These are phyloP conservation scores for Akanthomyces lecanii DNA, from an alignment of 2,329 filamentous ascomycete genomes.

Conservation along the genomic window DNA sequence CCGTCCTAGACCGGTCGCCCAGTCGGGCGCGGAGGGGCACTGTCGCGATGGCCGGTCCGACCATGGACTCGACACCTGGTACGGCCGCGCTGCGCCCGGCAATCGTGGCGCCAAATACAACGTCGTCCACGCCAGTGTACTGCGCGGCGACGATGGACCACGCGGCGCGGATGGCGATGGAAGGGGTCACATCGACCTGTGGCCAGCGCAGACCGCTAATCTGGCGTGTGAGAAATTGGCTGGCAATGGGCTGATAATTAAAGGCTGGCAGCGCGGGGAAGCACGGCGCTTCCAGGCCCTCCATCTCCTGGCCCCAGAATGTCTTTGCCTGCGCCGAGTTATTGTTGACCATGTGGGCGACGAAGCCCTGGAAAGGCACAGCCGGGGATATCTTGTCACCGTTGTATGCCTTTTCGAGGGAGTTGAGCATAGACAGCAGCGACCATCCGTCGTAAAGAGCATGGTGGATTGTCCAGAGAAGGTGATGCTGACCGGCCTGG, in stretches of 20 bases:
- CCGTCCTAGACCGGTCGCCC: not conserved
- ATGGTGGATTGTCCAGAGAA: conserved; percentile 31
- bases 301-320: conserved; percentile 7
- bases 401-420: not conserved
- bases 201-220: not conserved
- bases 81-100: conserved; percentile 17
- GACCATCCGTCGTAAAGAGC: conserved; percentile 32
- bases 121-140: conserved; percentile 14
- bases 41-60: conserved; percentile 26
- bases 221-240: not conserved
- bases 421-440: conserved; percentile 4
- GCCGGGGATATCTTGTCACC: not conserved
- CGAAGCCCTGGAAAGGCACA: conserved; percentile 6
- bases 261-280: conserved; percentile 1
- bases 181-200: conserved; percentile 12
- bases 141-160: conserved; percentile 17
- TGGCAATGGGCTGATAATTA: not conserved
- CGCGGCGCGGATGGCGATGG: conserved; percentile 11
- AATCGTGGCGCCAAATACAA: conserved; percentile 18
- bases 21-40: conserved; percentile 17
- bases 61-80: conserved; percentile 15
- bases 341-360: not conserved
- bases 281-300: conserved; percentile 1
- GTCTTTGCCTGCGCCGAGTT: not conserved
- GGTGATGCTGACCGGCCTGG: conserved; percentile 18